Evolutionary conservation across 306 rosid species (phyloP), one percentile per base, ranked within the genome.

Genomic region (Prunus fruticosa): DNA sequence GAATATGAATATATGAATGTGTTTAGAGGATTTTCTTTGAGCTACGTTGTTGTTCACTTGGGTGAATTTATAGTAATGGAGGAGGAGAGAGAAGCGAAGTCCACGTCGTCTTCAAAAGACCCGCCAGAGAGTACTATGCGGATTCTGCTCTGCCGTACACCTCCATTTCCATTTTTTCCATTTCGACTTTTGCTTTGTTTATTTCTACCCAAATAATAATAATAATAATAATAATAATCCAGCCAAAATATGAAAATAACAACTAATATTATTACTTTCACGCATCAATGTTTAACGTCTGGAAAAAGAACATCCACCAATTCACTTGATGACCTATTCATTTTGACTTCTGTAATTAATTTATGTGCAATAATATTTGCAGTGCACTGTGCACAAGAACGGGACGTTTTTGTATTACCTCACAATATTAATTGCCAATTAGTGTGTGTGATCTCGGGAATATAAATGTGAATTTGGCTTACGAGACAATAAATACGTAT

Each of bases 61-160:
- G 57, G n/a, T 13, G 38, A 16, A 10, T 72, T 72, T 34, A 71
- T 56, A 56, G 65, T 34, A 23, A 14, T 16, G 22, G 5, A 8
- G n/a, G 34, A 46, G 69, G 57, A 47, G 1, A 6, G 57, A 47
- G 58, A 22, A 22, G 10, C 19, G 4, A 62, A 66, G 71, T 38
- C 71, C 8, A 38, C 6, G 25, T 14, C 65, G 68, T 45, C 71
- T 75, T 65, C 25, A 75, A 64, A 75, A 75, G 27, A 22, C 64
- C 72, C 65, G 72, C 53, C 72, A 75, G 41, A 64, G 71, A 50
- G 15, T 38, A 22, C 54, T 3, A 22, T 15, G 67, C 41, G 66
- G 64, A 56, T 72, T 14, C 47, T 25, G 5, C 41, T 3, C 30
- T 61, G 8, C 8, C 2, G 19, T 43, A 22, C 25, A n/a, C 43